phyloP scores from a whole-genome alignment of 2,329 filamentous ascomycete genomes.

The Fusarium brevicatenulatum region DNA sequence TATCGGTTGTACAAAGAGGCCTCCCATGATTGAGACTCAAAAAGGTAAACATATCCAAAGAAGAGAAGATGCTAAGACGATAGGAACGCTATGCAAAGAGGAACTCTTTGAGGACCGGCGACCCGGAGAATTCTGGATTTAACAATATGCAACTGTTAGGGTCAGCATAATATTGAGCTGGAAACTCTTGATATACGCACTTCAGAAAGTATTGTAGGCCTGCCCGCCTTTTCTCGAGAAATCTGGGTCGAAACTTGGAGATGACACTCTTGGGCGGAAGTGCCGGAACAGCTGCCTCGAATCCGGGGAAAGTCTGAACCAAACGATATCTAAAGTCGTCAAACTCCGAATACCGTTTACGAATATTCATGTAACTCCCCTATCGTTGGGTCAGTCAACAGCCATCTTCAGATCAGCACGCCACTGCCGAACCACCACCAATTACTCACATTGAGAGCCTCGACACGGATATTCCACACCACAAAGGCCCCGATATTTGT shows the following conservation, averaged over 20 bases:
- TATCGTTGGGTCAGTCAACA: slow-evolving; percentile 46
- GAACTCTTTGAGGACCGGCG: slow-evolving; percentile 91
- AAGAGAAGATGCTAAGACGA: slow-evolving; percentile 29
- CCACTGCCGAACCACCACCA: slow-evolving; percentile 6
- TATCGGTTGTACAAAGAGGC: slow-evolving; percentile 38
- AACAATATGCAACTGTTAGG: slow-evolving; percentile 80
- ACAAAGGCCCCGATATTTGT: slow-evolving; percentile 86
- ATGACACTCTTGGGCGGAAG: slow-evolving; percentile 92
- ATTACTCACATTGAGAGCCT: slow-evolving; percentile 76
- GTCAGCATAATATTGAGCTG: slow-evolving; percentile 22
- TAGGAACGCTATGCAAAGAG: slow-evolving; percentile 69
- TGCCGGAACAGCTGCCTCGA: slow-evolving; percentile 84
- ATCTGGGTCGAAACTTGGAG: slow-evolving; percentile 83
- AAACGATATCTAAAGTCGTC: slow-evolving; percentile 81
- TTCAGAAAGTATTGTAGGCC: slow-evolving; percentile 94
- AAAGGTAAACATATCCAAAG: slow-evolving; percentile 34
- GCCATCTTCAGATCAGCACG: background rate
- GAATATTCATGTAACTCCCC: slow-evolving; percentile 70
- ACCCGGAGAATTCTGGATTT: slow-evolving; percentile 93
- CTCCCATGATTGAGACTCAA: slow-evolving; percentile 21
- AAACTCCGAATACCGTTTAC: slow-evolving; percentile 91
- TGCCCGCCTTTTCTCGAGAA: slow-evolving; percentile 83
- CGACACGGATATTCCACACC: slow-evolving; percentile 90
- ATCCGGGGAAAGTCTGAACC: slow-evolving; percentile 82
- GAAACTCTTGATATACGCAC: slow-evolving; percentile 60